Evolutionary conservation across 306 rosid species (phyloP).

Genomic region (Rosa persica): DNA sequence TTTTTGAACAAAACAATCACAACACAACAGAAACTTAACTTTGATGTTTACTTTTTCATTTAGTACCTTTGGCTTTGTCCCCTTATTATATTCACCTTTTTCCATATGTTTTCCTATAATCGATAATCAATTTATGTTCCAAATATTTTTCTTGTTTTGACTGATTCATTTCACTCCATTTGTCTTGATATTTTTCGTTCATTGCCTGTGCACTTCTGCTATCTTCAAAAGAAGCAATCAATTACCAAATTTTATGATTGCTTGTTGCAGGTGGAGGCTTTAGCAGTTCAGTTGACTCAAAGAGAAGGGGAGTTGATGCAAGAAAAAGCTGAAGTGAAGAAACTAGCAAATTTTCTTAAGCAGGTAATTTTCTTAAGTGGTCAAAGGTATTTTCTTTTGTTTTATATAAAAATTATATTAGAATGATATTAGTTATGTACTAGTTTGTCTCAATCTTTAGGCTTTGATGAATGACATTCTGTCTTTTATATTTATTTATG

Average conservation of each 20-base stretch:
- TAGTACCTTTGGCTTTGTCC: no score
- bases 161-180: neutral
- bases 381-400: neutral
- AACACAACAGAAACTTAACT: no score
- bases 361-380: conserved; percentile 51
- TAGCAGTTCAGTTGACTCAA: conserved; percentile 86
- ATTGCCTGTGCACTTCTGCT: conserved; percentile 5
- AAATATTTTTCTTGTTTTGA: neutral
- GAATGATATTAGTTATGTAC: neutral
- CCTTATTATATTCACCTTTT: neutral
- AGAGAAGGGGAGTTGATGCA: conserved; percentile 67
- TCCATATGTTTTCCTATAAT: neutral
- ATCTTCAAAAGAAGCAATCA: neutral
- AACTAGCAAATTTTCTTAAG: conserved; percentile 91
- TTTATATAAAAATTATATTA: neutral
- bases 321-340: conserved; percentile 97
- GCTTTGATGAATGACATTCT: neutral
- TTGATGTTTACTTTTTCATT: no score
- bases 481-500: neutral
- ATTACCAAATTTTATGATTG: conserved; percentile 7
- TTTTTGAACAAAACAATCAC: no score
- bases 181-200: conserved; percentile 10
- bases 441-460: neutral
- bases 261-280: conserved; percentile 61
- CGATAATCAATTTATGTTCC: neutral